phyloP scores from a whole-genome alignment of 2,329 filamentous ascomycete species.

The Claviceps africana region DNA sequence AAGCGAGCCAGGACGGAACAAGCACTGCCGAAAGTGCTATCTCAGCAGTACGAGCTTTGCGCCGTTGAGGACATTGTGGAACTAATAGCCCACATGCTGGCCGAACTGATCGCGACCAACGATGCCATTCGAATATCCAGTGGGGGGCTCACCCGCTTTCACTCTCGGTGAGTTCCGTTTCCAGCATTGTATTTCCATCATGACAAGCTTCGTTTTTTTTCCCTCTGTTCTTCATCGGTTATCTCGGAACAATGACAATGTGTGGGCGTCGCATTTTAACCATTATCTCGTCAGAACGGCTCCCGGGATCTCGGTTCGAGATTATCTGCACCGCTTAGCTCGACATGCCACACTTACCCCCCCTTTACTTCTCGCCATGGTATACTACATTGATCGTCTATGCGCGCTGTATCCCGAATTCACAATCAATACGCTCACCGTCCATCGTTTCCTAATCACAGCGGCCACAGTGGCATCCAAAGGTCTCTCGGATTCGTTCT shows the following conservation, averaged over 20 bases:
- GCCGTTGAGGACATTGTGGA: constrained; percentile 75
- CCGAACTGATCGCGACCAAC: constrained; percentile 87
- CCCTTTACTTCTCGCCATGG: constrained; percentile 92
- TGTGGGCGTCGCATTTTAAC: not conserved
- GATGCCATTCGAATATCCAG: constrained; percentile 65
- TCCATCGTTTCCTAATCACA: constrained; percentile 93
- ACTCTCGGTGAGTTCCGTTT: constrained; percentile 56
- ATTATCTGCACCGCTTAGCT: constrained; percentile 85
- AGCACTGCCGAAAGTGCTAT: constrained; percentile 44
- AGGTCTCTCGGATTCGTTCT: constrained; percentile 90
- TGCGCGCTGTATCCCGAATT: constrained; percentile 89
- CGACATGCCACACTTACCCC: constrained; percentile 88
- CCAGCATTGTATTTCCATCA: not conserved
- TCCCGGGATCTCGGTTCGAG: constrained; percentile 83
- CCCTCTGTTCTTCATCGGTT: not conserved
- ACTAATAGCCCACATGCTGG: constrained; percentile 86
- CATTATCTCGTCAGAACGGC: constrained; percentile 28
- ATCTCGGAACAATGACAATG: not conserved
- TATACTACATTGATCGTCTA: constrained; percentile 93
- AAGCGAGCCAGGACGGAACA: constrained; percentile 42
- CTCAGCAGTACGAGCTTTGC: constrained; percentile 67
- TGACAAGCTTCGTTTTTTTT: not conserved
- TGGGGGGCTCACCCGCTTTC: constrained; percentile 82
- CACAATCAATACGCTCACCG: constrained; percentile 89
- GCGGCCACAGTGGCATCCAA: constrained; percentile 93